phyloP scores from a whole-genome alignment of 495 filamentous ascomycete genomes.

The Penicillium bialowiezense region DNA sequence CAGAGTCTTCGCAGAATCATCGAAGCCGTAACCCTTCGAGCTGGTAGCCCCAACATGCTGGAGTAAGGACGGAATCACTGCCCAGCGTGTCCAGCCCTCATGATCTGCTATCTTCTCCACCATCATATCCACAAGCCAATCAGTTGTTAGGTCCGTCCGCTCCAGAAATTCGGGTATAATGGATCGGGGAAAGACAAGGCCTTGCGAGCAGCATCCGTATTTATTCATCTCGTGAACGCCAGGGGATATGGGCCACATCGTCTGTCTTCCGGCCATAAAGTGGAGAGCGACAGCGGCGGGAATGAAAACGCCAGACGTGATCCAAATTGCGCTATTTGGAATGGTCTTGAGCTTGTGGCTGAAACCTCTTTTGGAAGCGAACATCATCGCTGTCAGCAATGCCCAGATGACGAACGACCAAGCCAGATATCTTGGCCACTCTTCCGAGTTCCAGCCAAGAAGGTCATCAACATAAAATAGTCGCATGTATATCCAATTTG shows the following conservation, averaged over 20 bases:
- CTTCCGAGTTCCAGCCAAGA: constrained; percentile 52
- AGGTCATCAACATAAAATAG: constrained; percentile 56
- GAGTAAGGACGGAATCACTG: constrained; percentile 47
- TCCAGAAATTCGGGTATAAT: constrained; percentile 27
- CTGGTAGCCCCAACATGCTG: constrained; percentile 49
- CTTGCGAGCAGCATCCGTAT: constrained; percentile 52
- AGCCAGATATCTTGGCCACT: constrained; percentile 40
- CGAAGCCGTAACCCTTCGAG: constrained; percentile 16
- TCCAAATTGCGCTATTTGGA: constrained; percentile 11
- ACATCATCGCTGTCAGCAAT: constrained; percentile 7
- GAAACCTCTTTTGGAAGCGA: neutral
- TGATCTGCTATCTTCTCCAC: constrained; percentile 45
- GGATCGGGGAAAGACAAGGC: constrained; percentile 37
- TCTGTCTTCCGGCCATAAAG: constrained; percentile 33
- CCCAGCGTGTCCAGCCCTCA: constrained; percentile 41
- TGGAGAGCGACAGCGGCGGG: constrained; percentile 30
- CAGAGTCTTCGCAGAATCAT: too few relatives aligned
- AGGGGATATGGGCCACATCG: constrained; percentile 29
- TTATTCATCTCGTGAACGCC: constrained; percentile 48
- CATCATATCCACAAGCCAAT: constrained; percentile 38
- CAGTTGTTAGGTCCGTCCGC: constrained; percentile 10
- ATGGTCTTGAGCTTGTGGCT: neutral
- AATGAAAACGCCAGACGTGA: constrained; percentile 19
- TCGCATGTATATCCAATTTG: constrained; percentile 46
- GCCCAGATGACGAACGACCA: constrained; percentile 20